A percentile compares a stretch with the other conserved stretches of the same genome.
phyloP scores from a whole-genome alignment of 148 eudicot genomes.

The Camellia sinensis region DNA sequence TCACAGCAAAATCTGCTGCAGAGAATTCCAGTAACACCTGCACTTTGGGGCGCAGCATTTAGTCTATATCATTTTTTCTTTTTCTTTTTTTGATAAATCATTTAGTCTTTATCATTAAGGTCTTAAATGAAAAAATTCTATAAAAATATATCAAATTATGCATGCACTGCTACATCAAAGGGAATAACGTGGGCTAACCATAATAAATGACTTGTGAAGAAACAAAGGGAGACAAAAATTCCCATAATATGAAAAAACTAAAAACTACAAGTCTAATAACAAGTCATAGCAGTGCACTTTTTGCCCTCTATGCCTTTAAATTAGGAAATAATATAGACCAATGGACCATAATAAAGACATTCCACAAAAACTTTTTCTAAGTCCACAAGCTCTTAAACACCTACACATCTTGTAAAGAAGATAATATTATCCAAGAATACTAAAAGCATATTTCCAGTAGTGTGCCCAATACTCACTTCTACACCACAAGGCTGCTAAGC shows the following conservation, averaged over 20 bases:
- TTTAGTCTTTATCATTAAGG: neutral
- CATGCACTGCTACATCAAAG: neutral
- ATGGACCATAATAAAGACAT: neutral
- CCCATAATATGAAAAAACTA: slow-evolving; percentile 1
- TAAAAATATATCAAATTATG: neutral
- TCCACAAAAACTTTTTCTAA: neutral
- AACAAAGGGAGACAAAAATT: neutral
- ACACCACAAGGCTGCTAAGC: no score
- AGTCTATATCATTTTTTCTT: neutral
- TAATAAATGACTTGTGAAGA: neutral
- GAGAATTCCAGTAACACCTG: slow-evolving; percentile 84
- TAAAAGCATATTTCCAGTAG: no score
- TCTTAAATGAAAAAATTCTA: neutral
- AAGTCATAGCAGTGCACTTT: neutral
- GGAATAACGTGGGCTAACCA: neutral
- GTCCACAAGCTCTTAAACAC: neutral
- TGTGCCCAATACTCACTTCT: no score
- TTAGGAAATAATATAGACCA: neutral
- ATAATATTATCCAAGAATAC: neutral
- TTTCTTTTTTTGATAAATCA: no score
- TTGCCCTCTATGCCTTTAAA: neutral
- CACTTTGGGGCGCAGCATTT: neutral
- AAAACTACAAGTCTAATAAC: neutral
- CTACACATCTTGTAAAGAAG: neutral
- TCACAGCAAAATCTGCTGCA: slow-evolving; percentile 75